phyloP scores from a whole-genome alignment of 1,284 basidiomycete species.

The Irpex lacteus region DNA sequence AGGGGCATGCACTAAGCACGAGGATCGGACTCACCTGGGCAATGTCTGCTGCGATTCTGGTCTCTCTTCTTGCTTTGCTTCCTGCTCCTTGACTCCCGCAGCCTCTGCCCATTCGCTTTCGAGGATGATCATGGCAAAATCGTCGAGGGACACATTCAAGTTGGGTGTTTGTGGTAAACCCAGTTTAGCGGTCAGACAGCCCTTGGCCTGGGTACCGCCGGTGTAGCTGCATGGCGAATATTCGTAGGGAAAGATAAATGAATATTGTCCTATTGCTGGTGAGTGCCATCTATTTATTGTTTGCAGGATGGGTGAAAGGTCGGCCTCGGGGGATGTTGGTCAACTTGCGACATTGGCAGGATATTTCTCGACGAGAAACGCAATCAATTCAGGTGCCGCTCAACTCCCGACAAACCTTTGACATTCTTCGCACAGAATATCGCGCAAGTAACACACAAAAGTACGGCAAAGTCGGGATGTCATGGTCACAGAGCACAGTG shows the following conservation, averaged over 20 bases:
- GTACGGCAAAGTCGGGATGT: neutral
- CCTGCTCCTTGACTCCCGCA: constrained; percentile 6
- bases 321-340: neutral
- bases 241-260: neutral
- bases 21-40: constrained; percentile 9
- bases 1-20: constrained; percentile 36
- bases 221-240: neutral
- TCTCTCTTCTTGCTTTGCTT: neutral
- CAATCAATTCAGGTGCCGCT: neutral
- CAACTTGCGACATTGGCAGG: neutral
- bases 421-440: neutral
- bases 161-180: neutral
- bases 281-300: neutral
- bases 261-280: neutral
- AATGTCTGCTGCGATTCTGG: neutral
- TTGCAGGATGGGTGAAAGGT: neutral
- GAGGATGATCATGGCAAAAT: constrained; percentile 16
- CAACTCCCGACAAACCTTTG: neutral
- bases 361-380: neutral
- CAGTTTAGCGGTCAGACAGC: neutral
- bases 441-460: neutral
- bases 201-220: neutral
- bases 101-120: constrained; percentile 16
- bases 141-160: neutral
- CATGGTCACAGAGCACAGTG: neutral